Evolutionary conservation across 179 eudicot genomes (phyloP), one percentile per base, ranked within the genome.

Genomic region (Camellia oleifera): DNA sequence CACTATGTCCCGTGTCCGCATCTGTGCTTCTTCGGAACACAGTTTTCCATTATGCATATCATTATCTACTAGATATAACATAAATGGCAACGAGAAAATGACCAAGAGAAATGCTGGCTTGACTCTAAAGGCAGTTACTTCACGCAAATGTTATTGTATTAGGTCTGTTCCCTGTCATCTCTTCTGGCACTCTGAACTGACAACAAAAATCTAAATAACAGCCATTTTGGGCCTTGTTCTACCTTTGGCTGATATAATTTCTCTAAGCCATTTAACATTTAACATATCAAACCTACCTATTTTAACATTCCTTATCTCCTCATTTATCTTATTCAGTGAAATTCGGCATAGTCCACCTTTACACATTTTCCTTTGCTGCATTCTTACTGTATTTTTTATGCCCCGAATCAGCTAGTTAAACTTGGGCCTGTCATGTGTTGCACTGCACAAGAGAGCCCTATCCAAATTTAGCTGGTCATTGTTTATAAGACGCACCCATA

Each of bases 121-220:
- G 10, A 42, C 45, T 2, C 20, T 60, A 11, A 11, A 57, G 12
- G 67, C 7, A 61, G 57, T 61, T 11, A 60, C 32, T 17, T 42
- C 52, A 60, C 61, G 54, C 56, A 17, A 40, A 26, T 67, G 40
- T 40, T 67, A n/a, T 12, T 60, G 52, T 57, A 17, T 15, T 56
- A 54, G 44, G 15, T 74, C 50, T 5, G 64, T 42, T 17, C n/a
- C 66, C 11, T 32, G 14, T 74, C 32, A 32, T 58, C 45, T 52
- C 68, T 75, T 42, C 11, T n/a, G 52, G 57, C 78, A 76, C 54
- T 15, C 26, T 61, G 32, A 17, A 44, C 78, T 62, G 17, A 75
- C 7, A n/a, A 0, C 2, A 44, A 18, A 76, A 62, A 23, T 40
- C 69, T 62, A 11, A 12, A 62, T 52, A 44, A 45, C 57, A 6